A percentile compares a stretch with the other conserved stretches of the same genome.
Evolutionary conservation across 177 flowering plant species (phyloP).

Genomic region (Vitis hybrid): DNA sequence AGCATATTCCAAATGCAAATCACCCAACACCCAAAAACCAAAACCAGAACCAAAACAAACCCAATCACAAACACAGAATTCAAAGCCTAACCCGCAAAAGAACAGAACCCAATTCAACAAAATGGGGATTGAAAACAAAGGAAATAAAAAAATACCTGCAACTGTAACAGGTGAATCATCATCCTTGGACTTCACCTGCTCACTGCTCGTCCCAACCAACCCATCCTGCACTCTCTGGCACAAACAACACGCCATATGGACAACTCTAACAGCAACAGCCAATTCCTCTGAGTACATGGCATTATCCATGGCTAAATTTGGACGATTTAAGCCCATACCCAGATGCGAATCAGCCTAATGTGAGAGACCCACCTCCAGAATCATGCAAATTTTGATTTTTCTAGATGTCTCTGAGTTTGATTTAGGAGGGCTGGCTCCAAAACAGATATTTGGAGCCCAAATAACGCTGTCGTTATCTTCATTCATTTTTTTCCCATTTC

Average conservation of each 20-base stretch:
- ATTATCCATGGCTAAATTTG: constrained; percentile 15
- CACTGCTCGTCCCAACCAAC: constrained; percentile 31
- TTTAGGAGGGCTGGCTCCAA: not conserved
- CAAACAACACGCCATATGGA: constrained; percentile 62
- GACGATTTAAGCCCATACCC: constrained; percentile 1
- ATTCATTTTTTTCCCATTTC: no score
- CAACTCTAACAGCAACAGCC: constrained; percentile 63
- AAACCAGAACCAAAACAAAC: not conserved
- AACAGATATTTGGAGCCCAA: no score
- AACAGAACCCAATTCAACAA: constrained; percentile 1
- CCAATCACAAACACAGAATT: not conserved
- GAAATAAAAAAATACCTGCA: constrained; percentile 45
- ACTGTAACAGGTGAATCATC: constrained; percentile 68
- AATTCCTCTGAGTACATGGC: constrained; percentile 38
- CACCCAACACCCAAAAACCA: not conserved
- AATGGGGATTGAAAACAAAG: not conserved
- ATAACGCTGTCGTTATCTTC: no score
- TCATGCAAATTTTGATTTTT: not conserved
- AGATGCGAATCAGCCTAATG: constrained; percentile 9
- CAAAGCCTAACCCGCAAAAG: not conserved
- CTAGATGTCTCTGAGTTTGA: not conserved
- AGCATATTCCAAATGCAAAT: not conserved
- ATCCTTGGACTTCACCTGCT: constrained; percentile 48
- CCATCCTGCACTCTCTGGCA: constrained; percentile 54
- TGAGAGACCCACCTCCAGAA: constrained; percentile 9